Base-by-base conservation (phyloP, 1,139 yeast species). In the Pichia sorboxylosa region DNA sequence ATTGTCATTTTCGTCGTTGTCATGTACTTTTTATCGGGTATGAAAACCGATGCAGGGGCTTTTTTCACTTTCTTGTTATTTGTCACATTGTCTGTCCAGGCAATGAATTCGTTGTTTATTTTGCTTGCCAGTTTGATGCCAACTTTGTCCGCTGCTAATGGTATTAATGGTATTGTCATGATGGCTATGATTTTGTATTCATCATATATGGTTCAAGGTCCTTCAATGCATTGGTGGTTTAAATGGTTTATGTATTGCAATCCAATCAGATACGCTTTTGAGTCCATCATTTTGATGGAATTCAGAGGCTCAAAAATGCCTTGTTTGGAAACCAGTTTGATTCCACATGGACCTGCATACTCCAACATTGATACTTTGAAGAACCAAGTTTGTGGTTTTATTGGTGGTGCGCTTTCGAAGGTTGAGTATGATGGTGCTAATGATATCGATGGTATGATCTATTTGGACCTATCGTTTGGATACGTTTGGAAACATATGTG, bases 191-290 rank as follows among this genome's bases (percentile, higher is more conserved):
- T 67, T 36, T 50, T 67, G 14, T 72, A 71, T 45, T 61, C 73
- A n/a, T 67, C 74, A n/a, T 72, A 63, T 52, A 61, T 69, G 67
- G 64, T 73, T 43, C 78, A 69, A 46, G 49, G 65, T 33, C 69
- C 69, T 8, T 61, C 68, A 0, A 72, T 73, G 78, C 74, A 66
- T 38, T 73, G 73, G 35, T 72, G 78, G 77, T 70, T 71, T 43
- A 63, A 66, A 46, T 73, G 81, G 81, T 62, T 71, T 24, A 63
- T 71, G 3, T 73, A 70, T 44, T 54, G 69, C 32, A 59, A 73
- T 41, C 79, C 80, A 2, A 48, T 72, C 27, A 52, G 67, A 24
- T 73, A 71, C 45, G 70, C 67, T 2, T 73, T 70, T 42, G 80
- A 73, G 47, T 58, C 73, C 6, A 57, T 73, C 59, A 51, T 72